phyloP scores from a whole-genome alignment of 805 yeast genomes.

The Zygotorulaspora chibaensis region DNA sequence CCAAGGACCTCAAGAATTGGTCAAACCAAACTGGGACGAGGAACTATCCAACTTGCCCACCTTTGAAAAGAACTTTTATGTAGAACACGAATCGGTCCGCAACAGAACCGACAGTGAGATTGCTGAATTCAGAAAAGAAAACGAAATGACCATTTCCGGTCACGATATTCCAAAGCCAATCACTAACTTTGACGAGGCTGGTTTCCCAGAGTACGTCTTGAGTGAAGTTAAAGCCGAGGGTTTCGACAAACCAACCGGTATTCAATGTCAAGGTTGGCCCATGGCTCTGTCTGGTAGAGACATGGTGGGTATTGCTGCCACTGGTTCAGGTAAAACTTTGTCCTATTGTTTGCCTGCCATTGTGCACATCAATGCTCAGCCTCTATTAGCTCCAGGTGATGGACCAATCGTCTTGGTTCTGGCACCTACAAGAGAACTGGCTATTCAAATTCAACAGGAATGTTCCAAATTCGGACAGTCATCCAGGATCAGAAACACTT shows the following conservation, averaged over 20 bases:
- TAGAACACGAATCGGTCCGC: conserved; percentile 76
- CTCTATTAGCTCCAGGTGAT: conserved; percentile 86
- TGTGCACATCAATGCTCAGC: conserved; percentile 98
- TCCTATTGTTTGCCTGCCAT: conserved; percentile 96
- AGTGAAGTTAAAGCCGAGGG: conserved; percentile 87
- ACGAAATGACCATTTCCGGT: conserved; percentile 85
- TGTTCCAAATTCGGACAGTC: conserved; percentile 91
- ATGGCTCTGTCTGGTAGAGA: conserved; percentile 99
- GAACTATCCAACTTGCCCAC: conserved; percentile 60
- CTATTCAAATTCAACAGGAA: conserved; percentile 94
- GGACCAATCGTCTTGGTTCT: conserved; percentile 94
- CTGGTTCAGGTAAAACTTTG: conserved; percentile 98
- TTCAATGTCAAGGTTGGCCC: conserved; percentile 99
- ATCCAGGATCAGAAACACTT: conserved; percentile 91
- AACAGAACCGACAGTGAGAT: conserved; percentile 73
- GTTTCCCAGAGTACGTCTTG: conserved; percentile 92
- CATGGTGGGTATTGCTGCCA: conserved; percentile 97
- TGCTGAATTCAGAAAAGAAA: conserved; percentile 66
- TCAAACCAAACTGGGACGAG: conserved; percentile 75
- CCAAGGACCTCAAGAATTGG: conserved; percentile 35
- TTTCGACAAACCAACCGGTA: conserved; percentile 89
- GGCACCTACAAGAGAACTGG: conserved; percentile 98
- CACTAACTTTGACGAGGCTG: conserved; percentile 90
- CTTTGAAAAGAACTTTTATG: conserved; percentile 93
- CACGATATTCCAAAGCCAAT: conserved; percentile 90